phyloP scores from a whole-genome alignment of 1,139 yeast genomes.

The Debaryomyces fabryi region DNA sequence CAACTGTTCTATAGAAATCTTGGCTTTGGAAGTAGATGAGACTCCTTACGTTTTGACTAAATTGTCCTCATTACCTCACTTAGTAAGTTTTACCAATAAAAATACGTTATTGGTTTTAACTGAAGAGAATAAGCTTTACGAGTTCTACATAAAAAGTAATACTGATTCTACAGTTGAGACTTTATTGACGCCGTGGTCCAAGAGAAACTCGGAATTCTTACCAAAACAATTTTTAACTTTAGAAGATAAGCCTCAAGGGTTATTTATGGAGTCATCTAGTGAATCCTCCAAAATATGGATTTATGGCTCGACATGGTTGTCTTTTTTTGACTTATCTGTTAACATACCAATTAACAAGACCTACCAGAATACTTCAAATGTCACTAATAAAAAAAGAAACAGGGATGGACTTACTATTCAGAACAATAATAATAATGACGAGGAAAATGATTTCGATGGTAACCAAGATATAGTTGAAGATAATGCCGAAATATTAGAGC shows the following conservation, averaged over 20 bases:
- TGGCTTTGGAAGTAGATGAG: slow-evolving; percentile 24
- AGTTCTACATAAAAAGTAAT: slow-evolving; percentile 49
- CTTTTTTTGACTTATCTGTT: slow-evolving; percentile 67
- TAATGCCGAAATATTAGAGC: slow-evolving; percentile 35
- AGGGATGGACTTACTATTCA: slow-evolving; percentile 64
- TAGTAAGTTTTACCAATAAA: slow-evolving; percentile 54
- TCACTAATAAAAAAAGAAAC: slow-evolving; percentile 51
- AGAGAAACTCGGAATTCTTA: slow-evolving; percentile 69
- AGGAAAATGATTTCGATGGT: slow-evolving; percentile 20
- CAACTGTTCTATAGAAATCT: slow-evolving; percentile 67
- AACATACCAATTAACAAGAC: slow-evolving; percentile 53
- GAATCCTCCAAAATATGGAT: slow-evolving; percentile 59
- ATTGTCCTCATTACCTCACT: slow-evolving; percentile 61
- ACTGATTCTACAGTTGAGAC: slow-evolving; percentile 20
- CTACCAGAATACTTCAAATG: slow-evolving; percentile 26
- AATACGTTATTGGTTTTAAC: slow-evolving; percentile 64
- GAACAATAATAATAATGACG: slow-evolving; percentile 31
- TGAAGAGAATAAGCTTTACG: slow-evolving; percentile 74
- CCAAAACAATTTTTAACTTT: slow-evolving; percentile 65
- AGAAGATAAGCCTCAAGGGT: slow-evolving; percentile 75
- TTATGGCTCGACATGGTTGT: slow-evolving; percentile 86
- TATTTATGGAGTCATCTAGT: slow-evolving; percentile 47
- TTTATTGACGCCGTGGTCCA: slow-evolving; percentile 78
- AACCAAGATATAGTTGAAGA: slow-evolving; percentile 23
- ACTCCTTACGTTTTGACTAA: slow-evolving; percentile 43